These are phyloP conservation scores for Drechslerella coelobrocha DNA, from an alignment of 2,329 filamentous ascomycete genomes.

Conservation along the genomic window DNA sequence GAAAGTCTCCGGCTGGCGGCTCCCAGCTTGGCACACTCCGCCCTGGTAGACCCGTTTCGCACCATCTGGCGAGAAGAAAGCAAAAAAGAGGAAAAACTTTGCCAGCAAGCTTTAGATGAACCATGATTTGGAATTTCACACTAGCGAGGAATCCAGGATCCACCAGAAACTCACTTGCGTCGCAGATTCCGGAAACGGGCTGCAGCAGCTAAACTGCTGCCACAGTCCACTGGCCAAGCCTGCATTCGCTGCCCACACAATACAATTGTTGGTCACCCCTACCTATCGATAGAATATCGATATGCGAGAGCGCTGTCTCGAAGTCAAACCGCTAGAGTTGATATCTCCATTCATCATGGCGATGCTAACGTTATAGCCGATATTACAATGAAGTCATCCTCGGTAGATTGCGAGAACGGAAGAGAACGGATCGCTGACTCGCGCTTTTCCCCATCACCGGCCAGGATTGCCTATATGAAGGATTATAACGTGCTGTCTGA, in stretches of 20 bases:
- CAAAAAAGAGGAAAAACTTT: too few species aligned
- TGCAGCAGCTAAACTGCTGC: too few species aligned
- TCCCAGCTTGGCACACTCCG: too few species aligned
- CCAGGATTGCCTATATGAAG: neutral
- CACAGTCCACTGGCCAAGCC: too few species aligned
- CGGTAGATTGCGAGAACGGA: neutral
- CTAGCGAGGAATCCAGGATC: slow-evolving; percentile 3
- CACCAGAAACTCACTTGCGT: neutral
- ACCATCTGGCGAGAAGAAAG: neutral
- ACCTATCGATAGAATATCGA: too few species aligned
- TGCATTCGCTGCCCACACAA: too few species aligned
- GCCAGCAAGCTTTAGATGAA: neutral
- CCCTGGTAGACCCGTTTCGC: neutral
- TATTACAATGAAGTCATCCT: neutral
- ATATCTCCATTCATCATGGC: too few species aligned
- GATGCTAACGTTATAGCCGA: too few species aligned
- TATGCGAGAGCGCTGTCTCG: too few species aligned
- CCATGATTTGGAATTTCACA: slow-evolving; percentile 7
- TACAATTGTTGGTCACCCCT: too few species aligned
- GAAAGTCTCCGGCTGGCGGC: too few species aligned
- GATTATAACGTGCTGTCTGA: slow-evolving; percentile 4
- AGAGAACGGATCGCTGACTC: neutral
- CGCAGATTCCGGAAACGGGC: slow-evolving; percentile 3
- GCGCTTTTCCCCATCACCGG: neutral
- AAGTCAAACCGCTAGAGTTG: too few species aligned